Conservation (phyloP, 768 basidiomycete species). For the Leucosporidium yakuticum region DNA sequence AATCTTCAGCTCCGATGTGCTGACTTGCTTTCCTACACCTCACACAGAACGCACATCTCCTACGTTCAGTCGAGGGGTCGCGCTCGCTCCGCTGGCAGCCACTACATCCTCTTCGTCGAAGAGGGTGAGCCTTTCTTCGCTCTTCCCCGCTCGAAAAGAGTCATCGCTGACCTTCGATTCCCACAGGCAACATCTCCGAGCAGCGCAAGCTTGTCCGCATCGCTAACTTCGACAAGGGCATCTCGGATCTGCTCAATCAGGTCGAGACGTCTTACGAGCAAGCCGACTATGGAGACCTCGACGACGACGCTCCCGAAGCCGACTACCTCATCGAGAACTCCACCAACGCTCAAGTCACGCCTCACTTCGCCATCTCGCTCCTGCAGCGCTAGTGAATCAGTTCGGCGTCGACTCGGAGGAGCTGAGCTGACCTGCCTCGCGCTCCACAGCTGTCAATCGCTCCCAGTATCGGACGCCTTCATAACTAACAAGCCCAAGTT, state of each 20-base stretch:
- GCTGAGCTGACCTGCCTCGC: not conserved
- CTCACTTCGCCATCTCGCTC: slow-evolving; percentile 10
- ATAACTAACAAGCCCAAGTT: not conserved
- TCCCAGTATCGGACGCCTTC: slow-evolving; percentile 18
- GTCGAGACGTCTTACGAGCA: slow-evolving; percentile 11
- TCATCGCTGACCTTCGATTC: not conserved
- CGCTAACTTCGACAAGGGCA: not conserved
- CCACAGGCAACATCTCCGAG: slow-evolving; percentile 3
- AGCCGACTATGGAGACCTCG: slow-evolving; percentile 6
- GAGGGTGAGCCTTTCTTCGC: not conserved
- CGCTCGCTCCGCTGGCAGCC: not conserved
- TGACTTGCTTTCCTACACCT: no score
- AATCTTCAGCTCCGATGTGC: no score
- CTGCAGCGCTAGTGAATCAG: slow-evolving; percentile 2
- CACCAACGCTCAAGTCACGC: slow-evolving; percentile 8
- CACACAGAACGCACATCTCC: slow-evolving; percentile 3
- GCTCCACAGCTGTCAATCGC: slow-evolving; percentile 5
- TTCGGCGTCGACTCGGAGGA: not conserved
- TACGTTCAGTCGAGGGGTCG: slow-evolving; percentile 8
- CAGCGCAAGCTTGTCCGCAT: slow-evolving; percentile 8
- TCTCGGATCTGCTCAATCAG: slow-evolving; percentile 15
- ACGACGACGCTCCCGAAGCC: slow-evolving; percentile 7
- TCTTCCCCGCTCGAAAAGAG: no score
- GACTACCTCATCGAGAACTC: not conserved
- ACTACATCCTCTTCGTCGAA: slow-evolving; percentile 18